Evolutionary conservation across 805 yeast species (phyloP).

Genomic region (Phaffomyces antillensis): DNA sequence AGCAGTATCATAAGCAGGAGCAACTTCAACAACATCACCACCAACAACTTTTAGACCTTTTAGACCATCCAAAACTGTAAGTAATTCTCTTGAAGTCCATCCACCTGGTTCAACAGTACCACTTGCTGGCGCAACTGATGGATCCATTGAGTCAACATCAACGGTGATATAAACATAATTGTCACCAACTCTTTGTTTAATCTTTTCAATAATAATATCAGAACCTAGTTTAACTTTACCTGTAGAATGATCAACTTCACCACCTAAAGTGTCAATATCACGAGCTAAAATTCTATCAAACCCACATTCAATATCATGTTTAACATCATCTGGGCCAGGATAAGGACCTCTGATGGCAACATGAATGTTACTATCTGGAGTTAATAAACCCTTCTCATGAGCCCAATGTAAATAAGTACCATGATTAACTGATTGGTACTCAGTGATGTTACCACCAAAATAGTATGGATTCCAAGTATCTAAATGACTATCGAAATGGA

Average conservation of each 20-base stretch:
- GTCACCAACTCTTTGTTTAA: conserved; percentile 31
- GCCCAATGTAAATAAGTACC: conserved; percentile 70
- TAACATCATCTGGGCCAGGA: conserved; percentile 29
- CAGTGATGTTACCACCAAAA: conserved; percentile 55
- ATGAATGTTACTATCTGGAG: conserved; percentile 44
- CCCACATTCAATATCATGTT: conserved; percentile 44
- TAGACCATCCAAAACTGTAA: conserved; percentile 35
- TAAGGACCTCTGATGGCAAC: conserved; percentile 63
- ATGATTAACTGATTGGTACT: conserved; percentile 54
- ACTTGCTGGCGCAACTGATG: conserved; percentile 45
- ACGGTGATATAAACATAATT: conserved; percentile 40
- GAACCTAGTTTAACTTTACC: conserved; percentile 26
- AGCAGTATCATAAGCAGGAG: conserved; percentile 59
- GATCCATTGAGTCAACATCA: conserved; percentile 47
- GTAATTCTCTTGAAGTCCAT: conserved; percentile 40
- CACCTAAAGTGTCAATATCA: conserved; percentile 31
- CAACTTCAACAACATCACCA: conserved; percentile 47
- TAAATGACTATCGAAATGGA: conserved; percentile 59
- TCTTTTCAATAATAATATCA: conserved; percentile 28
- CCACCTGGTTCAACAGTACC: conserved; percentile 52
- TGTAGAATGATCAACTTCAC: conserved; percentile 1
- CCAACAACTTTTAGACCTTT: conserved; percentile 41
- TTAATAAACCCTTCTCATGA: conserved; percentile 54
- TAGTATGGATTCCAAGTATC: conserved; percentile 65
- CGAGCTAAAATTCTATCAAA: conserved; percentile 40